Evolutionary conservation across 164 flowering plant genomes (phyloP).

Genomic region (Stephania cephalantha): DNA sequence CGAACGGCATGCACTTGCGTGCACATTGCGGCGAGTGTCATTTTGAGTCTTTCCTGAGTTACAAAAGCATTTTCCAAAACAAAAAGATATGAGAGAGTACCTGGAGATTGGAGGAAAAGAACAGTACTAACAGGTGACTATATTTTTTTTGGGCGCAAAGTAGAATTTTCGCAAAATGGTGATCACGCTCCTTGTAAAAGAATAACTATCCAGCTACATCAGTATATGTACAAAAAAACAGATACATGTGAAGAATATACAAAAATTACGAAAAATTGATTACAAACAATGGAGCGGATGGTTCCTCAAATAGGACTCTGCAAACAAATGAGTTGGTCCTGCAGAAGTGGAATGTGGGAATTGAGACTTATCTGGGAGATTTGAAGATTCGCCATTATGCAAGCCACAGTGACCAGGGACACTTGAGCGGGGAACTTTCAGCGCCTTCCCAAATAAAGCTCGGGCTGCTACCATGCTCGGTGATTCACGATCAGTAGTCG

Average conservation of each 20-base stretch:
- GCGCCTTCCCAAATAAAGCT: slow-evolving; percentile 13
- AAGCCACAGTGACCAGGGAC: slow-evolving; percentile 7
- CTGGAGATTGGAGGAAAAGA: no score
- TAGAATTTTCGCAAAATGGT: no score
- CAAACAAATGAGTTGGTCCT: slow-evolving; percentile 11
- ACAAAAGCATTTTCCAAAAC: no score
- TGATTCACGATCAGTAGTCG: slow-evolving; percentile 9
- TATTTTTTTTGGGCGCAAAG: no score
- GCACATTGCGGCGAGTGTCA: no score
- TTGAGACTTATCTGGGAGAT: slow-evolving; percentile 10
- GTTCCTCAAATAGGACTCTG: background rate
- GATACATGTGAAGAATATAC: background rate
- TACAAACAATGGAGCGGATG: slow-evolving; percentile 8
- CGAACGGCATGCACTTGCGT: no score
- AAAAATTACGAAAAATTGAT: background rate
- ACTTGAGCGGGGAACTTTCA: slow-evolving; percentile 14
- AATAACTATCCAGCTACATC: background rate
- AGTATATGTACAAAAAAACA: background rate
- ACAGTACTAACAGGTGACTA: no score
- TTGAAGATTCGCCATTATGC: slow-evolving; percentile 8
- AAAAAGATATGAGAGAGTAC: no score
- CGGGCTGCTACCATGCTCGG: slow-evolving; percentile 11
- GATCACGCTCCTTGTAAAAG: background rate
- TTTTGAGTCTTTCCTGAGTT: no score
- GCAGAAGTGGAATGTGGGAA: slow-evolving; percentile 13